Conservation (phyloP, 345 rosid genomes). For the Anacardium occidentale region DNA sequence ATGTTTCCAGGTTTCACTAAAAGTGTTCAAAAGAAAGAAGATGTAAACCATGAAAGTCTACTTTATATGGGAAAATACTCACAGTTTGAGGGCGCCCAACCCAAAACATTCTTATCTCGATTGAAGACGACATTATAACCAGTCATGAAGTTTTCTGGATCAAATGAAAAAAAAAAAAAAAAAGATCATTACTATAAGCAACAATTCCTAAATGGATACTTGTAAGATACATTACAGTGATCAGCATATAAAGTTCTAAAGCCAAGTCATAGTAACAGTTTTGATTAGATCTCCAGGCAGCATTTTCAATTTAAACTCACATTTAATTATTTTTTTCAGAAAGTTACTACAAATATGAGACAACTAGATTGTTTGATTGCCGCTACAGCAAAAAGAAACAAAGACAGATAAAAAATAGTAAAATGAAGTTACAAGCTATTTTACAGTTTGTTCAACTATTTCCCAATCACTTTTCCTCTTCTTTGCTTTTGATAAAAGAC, state of each 20-base stretch:
- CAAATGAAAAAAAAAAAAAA: slow-evolving; percentile 4
- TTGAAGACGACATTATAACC: slow-evolving; percentile 67
- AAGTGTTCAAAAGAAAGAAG: not conserved
- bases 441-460: not conserved
- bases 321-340: not conserved
- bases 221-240: not conserved
- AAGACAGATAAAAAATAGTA: not conserved
- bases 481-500: not conserved
- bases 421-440: not conserved
- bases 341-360: not conserved
- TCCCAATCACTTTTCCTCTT: not conserved
- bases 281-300: not conserved
- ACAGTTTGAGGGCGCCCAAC: slow-evolving; percentile 76
- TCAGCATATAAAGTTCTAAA: not conserved
- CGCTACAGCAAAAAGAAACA: not conserved
- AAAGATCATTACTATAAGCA: slow-evolving; percentile 8
- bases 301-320: not conserved
- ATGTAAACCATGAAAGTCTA: not conserved
- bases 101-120: slow-evolving; percentile 59
- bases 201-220: not conserved
- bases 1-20: not conserved
- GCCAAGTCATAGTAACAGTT: not conserved
- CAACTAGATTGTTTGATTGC: no score
- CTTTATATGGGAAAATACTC: slow-evolving; percentile 27
- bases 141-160: slow-evolving; percentile 83